Percentiles rank a stretch among this genome's conserved stretches.
These are phyloP conservation scores for Phytophthora palmivora DNA, from an alignment of 352 stramenopile species.

Conservation along the genomic window DNA sequence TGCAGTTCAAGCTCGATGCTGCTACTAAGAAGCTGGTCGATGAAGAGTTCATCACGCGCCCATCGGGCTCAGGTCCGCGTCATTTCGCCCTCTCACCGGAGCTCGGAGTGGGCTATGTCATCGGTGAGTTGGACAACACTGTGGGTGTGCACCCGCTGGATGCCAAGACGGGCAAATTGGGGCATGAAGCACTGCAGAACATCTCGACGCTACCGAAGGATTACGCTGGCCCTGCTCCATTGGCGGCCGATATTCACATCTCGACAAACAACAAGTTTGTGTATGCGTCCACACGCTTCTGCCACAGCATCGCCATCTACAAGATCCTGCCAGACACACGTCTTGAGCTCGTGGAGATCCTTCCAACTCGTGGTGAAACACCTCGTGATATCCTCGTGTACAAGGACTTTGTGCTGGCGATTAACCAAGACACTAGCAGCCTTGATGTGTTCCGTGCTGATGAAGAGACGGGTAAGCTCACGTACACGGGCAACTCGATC, in stretches of 20 bases:
- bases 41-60: conserved; percentile 49
- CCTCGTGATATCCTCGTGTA: conserved; percentile 65
- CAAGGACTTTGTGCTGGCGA: conserved; percentile 62
- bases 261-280: conserved; percentile 61
- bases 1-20: conserved; percentile 63
- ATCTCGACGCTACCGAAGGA: conserved; percentile 68
- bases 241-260: conserved; percentile 65
- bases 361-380: conserved; percentile 55
- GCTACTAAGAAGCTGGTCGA: conserved; percentile 48
- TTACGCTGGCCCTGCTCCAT: conserved; percentile 36
- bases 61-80: conserved; percentile 64
- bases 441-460: conserved; percentile 69
- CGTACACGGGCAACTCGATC: conserved; percentile 53
- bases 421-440: conserved; percentile 70
- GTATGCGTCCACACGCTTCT: conserved; percentile 70
- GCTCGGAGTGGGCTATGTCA: conserved; percentile 66
- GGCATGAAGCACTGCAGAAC: conserved; percentile 54
- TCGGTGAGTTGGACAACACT: conserved; percentile 72
- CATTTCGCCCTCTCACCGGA: conserved; percentile 77
- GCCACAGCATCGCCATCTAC: conserved; percentile 74
- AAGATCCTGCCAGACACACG: conserved; percentile 47
- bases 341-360: conserved; percentile 56
- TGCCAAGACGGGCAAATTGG: conserved; percentile 47
- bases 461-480: conserved; percentile 47
- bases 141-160: conserved; percentile 71